Percentiles rank a stretch among this genome's conserved stretches.
These are phyloP conservation scores for Jaltomata sinuosa DNA, from an alignment of 257 asterid genomes.

Conservation along the genomic window DNA sequence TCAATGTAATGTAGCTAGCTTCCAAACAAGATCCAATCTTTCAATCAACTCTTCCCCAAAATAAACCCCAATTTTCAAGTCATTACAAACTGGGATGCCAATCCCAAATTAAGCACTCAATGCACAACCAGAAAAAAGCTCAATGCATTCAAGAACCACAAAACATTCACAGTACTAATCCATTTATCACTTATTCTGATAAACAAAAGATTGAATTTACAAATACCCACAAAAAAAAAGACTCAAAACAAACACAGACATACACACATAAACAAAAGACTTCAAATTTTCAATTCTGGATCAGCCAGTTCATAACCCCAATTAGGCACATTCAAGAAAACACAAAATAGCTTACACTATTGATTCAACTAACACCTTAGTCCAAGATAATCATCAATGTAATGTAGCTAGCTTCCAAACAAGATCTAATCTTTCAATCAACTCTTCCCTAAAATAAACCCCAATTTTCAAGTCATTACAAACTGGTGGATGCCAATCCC, in stretches of 20 bases:
- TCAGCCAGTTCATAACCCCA: background rate
- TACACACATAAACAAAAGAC: background rate
- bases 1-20: slow-evolving; percentile 4
- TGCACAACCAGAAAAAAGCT: background rate
- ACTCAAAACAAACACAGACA: background rate
- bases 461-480: slow-evolving; percentile 20
- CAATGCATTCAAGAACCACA: slow-evolving; percentile 9
- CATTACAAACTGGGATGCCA: background rate
- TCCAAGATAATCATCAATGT: background rate
- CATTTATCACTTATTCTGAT: background rate
- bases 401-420: background rate
- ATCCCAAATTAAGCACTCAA: background rate
- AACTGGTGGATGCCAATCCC: background rate
- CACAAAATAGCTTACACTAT: background rate
- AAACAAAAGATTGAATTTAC: slow-evolving; percentile 4
- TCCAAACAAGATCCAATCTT: background rate
- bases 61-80: slow-evolving; percentile 29
- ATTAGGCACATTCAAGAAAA: background rate
- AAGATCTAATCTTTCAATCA: slow-evolving; percentile 4
- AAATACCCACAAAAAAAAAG: slow-evolving; percentile 5
- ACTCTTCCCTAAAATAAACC: slow-evolving; percentile 18
- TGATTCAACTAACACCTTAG: background rate
- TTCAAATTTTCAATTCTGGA: background rate
- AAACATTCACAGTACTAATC: background rate
- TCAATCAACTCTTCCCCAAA: slow-evolving; percentile 11